A percentile compares a stretch with the other conserved stretches of the same genome.
Evolutionary conservation across 129 eudicot genomes (phyloP).

Genomic region (Flaveria robusta): DNA sequence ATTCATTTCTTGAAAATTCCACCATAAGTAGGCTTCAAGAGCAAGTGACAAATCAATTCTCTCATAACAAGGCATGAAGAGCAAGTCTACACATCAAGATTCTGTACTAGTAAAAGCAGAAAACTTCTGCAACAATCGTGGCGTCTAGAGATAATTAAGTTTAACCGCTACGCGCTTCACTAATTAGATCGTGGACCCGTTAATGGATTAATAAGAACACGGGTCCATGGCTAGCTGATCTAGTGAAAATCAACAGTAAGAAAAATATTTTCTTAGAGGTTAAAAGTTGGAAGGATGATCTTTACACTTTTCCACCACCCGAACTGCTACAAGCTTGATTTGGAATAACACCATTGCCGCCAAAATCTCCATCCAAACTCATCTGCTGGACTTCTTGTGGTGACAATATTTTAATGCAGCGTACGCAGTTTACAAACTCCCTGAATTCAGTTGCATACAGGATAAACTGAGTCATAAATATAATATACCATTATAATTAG

Average conservation of each 20-base stretch:
- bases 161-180: conserved; percentile 12
- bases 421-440: conserved; percentile 86
- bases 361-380: conserved; percentile 96
- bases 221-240: conserved; percentile 17
- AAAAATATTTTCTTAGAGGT: conserved; percentile 29
- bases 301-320: conserved; percentile 74
- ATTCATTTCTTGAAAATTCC: not conserved
- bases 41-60: conserved; percentile 13
- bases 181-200: conserved; percentile 10
- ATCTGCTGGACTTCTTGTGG: conserved; percentile 94
- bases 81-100: conserved; percentile 34
- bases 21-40: not conserved
- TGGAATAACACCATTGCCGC: conserved; percentile 59
- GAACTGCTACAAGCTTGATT: conserved; percentile 96
- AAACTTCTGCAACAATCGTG: conserved; percentile 23
- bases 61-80: conserved; percentile 20
- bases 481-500: not conserved
- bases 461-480: not conserved
- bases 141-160: conserved; percentile 25
- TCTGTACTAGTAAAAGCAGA: conserved; percentile 26
- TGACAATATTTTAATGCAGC: conserved; percentile 85
- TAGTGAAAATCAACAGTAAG: conserved; percentile 9
- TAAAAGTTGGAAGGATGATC: conserved; percentile 18
- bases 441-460: conserved; percentile 41
- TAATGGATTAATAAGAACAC: conserved; percentile 22